phyloP scores from a whole-genome alignment of 768 basidiomycete species.

The Floccularia luteovirens region DNA sequence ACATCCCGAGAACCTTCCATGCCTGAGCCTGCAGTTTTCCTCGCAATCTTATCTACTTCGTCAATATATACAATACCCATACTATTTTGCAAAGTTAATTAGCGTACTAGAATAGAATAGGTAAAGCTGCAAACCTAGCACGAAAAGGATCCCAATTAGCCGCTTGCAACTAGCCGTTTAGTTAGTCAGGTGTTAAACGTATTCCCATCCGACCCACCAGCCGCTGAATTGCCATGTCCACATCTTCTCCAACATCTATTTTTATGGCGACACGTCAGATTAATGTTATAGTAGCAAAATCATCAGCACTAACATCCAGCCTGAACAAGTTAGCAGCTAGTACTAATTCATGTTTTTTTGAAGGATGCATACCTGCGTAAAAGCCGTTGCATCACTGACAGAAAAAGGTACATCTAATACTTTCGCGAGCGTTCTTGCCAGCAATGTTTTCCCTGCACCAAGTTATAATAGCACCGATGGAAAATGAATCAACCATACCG shows the following conservation, averaged over 20 bases:
- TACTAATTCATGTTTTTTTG: neutral
- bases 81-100: slow-evolving; percentile 27
- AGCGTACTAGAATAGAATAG: neutral
- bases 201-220: slow-evolving; percentile 37
- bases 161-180: slow-evolving; percentile 60
- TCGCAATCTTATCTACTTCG: slow-evolving; percentile 90
- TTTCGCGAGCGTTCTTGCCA: slow-evolving; percentile 87
- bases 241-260: slow-evolving; percentile 92
- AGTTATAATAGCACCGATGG: neutral
- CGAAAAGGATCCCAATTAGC: slow-evolving; percentile 84
- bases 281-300: neutral
- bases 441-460: slow-evolving; percentile 71
- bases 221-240: slow-evolving; percentile 85
- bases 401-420: slow-evolving; percentile 94
- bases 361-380: slow-evolving; percentile 62
- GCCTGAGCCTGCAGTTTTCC: slow-evolving; percentile 44
- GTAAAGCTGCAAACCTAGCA: slow-evolving; percentile 51
- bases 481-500: slow-evolving; percentile 36
- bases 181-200: neutral
- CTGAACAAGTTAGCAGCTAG: slow-evolving; percentile 21
- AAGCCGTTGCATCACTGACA: slow-evolving; percentile 86
- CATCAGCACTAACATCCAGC: slow-evolving; percentile 55
- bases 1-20: slow-evolving; percentile 79
- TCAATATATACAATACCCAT: slow-evolving; percentile 96
- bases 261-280: neutral